Evolutionary conservation across 2,329 filamentous ascomycete genomes (phyloP).

Genomic region (Penicillium occitanis): DNA sequence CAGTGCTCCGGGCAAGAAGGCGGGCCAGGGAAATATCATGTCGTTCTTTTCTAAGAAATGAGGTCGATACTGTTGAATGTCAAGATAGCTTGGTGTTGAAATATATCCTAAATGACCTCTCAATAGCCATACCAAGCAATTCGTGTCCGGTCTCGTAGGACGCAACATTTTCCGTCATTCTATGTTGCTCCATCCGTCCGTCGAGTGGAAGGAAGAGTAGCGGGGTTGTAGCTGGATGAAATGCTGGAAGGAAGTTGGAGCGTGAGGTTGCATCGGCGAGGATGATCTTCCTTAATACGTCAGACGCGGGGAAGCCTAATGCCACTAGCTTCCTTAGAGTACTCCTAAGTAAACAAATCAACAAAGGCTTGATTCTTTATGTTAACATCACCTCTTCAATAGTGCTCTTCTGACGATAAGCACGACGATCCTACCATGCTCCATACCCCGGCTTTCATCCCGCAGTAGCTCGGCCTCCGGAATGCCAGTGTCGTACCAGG

Average conservation of each 20-base stretch:
- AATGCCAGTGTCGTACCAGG: background rate
- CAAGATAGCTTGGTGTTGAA: background rate
- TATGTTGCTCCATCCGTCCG: background rate
- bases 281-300: background rate
- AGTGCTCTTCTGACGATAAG: background rate
- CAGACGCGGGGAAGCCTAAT: background rate
- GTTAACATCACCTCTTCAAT: background rate
- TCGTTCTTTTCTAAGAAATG: slow-evolving; percentile 86
- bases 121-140: background rate
- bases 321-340: background rate
- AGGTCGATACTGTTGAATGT: background rate
- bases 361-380: background rate
- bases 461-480: background rate
- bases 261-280: slow-evolving; percentile 13
- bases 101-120: background rate
- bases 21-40: slow-evolving; percentile 73
- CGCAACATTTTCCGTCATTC: background rate
- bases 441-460: slow-evolving; percentile 2
- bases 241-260: background rate
- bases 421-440: slow-evolving; percentile 4
- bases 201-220: background rate
- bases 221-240: background rate
- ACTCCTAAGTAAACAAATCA: background rate
- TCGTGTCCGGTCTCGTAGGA: background rate
- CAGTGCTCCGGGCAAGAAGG: slow-evolving; percentile 59